Base-by-base conservation (phyloP, 768 basidiomycete species). In the Russula brevipes region DNA sequence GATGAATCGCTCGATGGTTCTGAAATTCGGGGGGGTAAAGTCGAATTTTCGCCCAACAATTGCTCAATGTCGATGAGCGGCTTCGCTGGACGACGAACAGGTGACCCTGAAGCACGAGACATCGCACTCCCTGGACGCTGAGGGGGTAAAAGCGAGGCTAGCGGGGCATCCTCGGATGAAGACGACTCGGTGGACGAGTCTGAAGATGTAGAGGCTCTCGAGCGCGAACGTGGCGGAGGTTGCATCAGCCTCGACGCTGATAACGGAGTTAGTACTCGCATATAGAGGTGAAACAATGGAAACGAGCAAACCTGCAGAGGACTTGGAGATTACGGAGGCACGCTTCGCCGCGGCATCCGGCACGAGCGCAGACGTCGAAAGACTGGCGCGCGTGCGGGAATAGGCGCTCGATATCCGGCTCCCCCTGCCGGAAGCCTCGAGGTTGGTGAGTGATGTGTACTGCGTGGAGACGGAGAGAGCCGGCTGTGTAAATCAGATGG, bases 41-140 rank as follows among this genome's bases (percentile, higher is more conserved):
- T 33, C 19, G n/a, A 39, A 47, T 47, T 47, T 5, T 45, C 51
- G 11, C 61, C 61, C 31, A 63, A 51, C 38, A 68, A 55, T 31
- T 64, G 57, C 9, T 66, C 67, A 45, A 76, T 73, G 54, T 76
- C 80, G 39, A 81, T 78, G 24, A 81, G 73, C 1, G 80, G 81
- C 65, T 79, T 81, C 9, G 72, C 19, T n/a, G 75, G 76, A 42
- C 70, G 68, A n/a, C 77, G 73, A 45, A 68, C 67, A 12, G 57
- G 60, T 31, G 61, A 50, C 0, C 31, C 44, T 3, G 73, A 74
- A 30, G 36, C 54, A 55, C 73, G 71, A 19, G 76, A 73, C 5
- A 66, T 65, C 10, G 86, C 79, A 66, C 85, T 88, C 17, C 86
- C 87, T 16, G 89, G 88, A 41, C 89, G 80, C 53, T 77, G 80